Percentiles rank a stretch among this genome's conserved stretches.
Evolutionary conservation across 108 stramenopile species (phyloP).

Genomic region (Fragilaria crotonensis): DNA sequence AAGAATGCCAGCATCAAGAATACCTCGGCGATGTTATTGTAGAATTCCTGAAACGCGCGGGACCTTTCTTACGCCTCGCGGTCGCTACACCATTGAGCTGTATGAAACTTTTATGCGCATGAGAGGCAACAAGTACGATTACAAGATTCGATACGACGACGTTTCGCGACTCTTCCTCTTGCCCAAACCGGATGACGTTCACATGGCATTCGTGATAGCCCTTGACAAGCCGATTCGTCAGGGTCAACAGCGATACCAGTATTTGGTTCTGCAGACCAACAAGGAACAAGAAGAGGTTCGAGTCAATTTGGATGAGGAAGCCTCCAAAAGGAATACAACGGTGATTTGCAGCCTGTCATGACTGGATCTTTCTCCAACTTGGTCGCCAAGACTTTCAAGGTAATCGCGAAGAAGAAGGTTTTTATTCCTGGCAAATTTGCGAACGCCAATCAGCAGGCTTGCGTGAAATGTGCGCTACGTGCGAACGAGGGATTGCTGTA

Average conservation of each 20-base stretch:
- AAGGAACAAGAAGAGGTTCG: conserved; percentile 76
- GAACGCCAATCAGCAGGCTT: conserved; percentile 79
- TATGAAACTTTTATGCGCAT: conserved; percentile 86
- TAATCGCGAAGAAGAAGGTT: conserved; percentile 94
- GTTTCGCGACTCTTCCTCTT: conserved; percentile 92
- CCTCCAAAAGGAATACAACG: conserved; percentile 88
- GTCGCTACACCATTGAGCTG: conserved; percentile 92
- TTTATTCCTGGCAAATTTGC: conserved; percentile 92
- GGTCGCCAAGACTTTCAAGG: conserved; percentile 97
- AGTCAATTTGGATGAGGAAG: conserved; percentile 89
- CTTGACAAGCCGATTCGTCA: conserved; percentile 96
- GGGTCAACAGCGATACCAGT: conserved; percentile 96
- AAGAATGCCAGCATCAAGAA: conserved; percentile 79
- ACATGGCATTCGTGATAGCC: conserved; percentile 96
- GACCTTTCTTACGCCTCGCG: conserved; percentile 95
- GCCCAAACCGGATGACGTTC: conserved; percentile 90
- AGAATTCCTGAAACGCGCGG: conserved; percentile 87
- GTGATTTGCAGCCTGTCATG: conserved; percentile 85
- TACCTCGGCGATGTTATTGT: conserved; percentile 87
- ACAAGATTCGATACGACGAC: conserved; percentile 97
- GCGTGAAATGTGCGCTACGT: conserved; percentile 81
- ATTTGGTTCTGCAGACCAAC: conserved; percentile 91
- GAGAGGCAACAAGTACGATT: conserved; percentile 95
- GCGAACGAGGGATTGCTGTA: conserved; percentile 97
- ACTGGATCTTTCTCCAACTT: conserved; percentile 88